Evolutionary conservation across 2,329 filamentous ascomycete species (phyloP), one percentile per base, ranked within the genome.

Genomic region (Plectosphaerella cucumerina): DNA sequence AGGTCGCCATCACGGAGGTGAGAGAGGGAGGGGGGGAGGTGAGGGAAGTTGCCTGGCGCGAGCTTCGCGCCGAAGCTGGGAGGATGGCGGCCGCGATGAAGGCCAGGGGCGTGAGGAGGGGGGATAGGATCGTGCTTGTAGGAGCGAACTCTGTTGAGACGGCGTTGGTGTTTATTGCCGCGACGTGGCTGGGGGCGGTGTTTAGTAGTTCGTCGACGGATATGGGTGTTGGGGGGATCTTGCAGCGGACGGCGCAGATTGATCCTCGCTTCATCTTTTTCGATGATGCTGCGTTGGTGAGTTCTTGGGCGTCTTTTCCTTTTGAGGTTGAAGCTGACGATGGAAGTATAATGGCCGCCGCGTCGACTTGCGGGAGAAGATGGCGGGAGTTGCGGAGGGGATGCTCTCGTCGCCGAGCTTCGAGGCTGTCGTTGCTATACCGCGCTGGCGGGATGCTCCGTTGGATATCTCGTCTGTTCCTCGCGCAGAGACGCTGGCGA

Each of bases 121-220:
- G 90, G 0, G 89, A 95, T 64, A 75, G 90, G 0, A 74, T 95
- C 5, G 87, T 90, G 0, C 74, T 90, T 3, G 87, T 94, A 2
- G 87, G 84, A 1, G 84, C 84, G 21, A 91, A 93, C 58, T 86
- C 84, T 37, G 74, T 90, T 34, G 86, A 91, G 64, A 92, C 89
- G 0, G 70, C 91, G 50, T 72, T 84, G 2, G 80, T 90, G 1
- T 87, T 89, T 61, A 71, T 90, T 52, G 89, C 87, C 0, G 78
- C 83, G 0, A 80, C 80, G 1, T 84, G 86, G 65, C 61, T 94
- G 1, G 90, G 90, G 0, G 90, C 77, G 1, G 65, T 95, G 1
- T 94, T 94, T 64, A 88, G 83, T 57, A 87, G 82, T 45, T 86
- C 81, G 49, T 89, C 85, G 8, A 93, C 90, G 0, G 90, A 95